A percentile compares a stretch with the other conserved stretches of the same genome.
Evolutionary conservation across 148 eudicot genomes (phyloP).

Genomic region (Rhododendron mucronatum): DNA sequence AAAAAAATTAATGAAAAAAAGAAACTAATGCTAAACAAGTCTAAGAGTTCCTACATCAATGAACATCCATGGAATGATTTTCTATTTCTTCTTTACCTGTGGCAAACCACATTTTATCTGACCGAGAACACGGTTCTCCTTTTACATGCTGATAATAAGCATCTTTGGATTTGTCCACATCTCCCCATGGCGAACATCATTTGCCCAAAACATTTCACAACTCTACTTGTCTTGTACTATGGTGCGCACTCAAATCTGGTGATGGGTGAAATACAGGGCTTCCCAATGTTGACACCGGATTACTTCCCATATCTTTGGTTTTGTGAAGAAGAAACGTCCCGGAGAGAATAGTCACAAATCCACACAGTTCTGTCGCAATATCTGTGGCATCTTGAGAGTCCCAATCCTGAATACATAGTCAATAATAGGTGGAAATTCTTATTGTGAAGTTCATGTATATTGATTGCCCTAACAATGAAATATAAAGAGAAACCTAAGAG

Average conservation of each 20-base stretch:
- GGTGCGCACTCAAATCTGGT: not conserved
- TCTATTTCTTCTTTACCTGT: not conserved
- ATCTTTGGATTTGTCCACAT: not conserved
- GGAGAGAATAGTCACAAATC: conserved; percentile 75
- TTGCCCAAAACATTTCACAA: not conserved
- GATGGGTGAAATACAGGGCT: not conserved
- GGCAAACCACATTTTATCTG: not conserved
- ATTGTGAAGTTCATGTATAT: not conserved
- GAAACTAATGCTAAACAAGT: not conserved
- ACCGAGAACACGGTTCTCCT: not conserved
- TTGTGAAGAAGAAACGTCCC: conserved; percentile 92
- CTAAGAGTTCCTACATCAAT: not conserved
- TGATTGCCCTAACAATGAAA: not conserved
- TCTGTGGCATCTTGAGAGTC: conserved; percentile 70
- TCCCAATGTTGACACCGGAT: not conserved
- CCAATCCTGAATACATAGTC: conserved; percentile 60
- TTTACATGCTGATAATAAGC: not conserved
- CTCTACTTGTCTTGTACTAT: not conserved
- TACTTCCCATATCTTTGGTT: conserved; percentile 63
- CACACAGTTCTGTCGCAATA: conserved; percentile 82
- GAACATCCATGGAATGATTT: not conserved
- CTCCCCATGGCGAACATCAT: not conserved
- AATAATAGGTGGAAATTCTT: not conserved
- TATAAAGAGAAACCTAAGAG: not conserved
- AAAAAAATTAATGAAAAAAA: not conserved